These are phyloP conservation scores for Hypoxylon sp. DNA, from an alignment of 2,329 filamentous ascomycete genomes.

Conservation along the genomic window DNA sequence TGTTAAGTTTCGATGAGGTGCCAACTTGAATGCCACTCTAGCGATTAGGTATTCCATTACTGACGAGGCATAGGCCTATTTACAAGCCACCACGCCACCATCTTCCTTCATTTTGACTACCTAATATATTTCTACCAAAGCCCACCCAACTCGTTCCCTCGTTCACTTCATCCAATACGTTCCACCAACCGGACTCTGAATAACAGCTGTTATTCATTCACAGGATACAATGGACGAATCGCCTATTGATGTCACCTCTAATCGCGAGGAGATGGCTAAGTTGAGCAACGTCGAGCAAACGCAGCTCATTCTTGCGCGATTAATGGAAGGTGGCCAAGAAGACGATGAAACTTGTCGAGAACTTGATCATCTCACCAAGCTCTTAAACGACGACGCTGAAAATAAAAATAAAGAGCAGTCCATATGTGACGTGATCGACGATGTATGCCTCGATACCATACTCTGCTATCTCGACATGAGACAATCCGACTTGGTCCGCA, in stretches of 20 bases:
- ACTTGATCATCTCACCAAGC: slow-evolving; percentile 71
- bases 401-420: slow-evolving; percentile 62
- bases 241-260: slow-evolving; percentile 46
- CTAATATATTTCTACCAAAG: background rate
- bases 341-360: slow-evolving; percentile 77
- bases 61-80: slow-evolving; percentile 13
- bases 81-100: slow-evolving; percentile 16
- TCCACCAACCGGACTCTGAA: background rate
- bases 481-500: slow-evolving; percentile 78
- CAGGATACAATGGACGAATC: slow-evolving; percentile 51
- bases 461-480: slow-evolving; percentile 90
- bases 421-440: slow-evolving; percentile 75
- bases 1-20: background rate
- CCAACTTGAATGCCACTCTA: slow-evolving; percentile 3
- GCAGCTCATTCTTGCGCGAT: slow-evolving; percentile 83
- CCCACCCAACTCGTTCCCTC: background rate
- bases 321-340: slow-evolving; percentile 92
- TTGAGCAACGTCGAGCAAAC: slow-evolving; percentile 68
- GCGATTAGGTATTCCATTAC: slow-evolving; percentile 6
- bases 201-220: background rate
- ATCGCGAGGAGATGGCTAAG: slow-evolving; percentile 50
- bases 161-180: background rate
- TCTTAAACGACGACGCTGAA: slow-evolving; percentile 70
- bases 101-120: slow-evolving; percentile 10
- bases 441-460: slow-evolving; percentile 85